A percentile compares a stretch with the other conserved stretches of the same genome.
Evolutionary conservation across 73 alveolate species (phyloP).

Genomic region (Paramecium primaurelia): DNA sequence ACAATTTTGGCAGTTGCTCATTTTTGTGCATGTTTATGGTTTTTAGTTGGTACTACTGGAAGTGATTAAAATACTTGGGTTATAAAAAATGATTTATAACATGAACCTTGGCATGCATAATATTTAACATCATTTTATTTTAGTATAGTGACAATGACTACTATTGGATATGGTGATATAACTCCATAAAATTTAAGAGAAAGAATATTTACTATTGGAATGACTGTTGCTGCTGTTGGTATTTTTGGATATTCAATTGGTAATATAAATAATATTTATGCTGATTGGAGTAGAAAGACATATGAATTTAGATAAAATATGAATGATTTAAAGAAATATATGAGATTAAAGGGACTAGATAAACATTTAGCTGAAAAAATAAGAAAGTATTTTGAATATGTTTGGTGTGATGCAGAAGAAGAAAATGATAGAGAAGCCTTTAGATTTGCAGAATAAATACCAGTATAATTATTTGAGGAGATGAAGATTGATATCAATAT

Average conservation of each 20-base stretch:
- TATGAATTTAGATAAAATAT: slow-evolving; percentile 36
- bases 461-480: neutral
- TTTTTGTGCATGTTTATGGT: slow-evolving; percentile 51
- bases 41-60: slow-evolving; percentile 34
- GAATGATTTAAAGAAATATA: slow-evolving; percentile 48
- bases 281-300: slow-evolving; percentile 43
- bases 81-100: neutral
- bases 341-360: slow-evolving; percentile 30
- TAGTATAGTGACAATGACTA: slow-evolving; percentile 57
- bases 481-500: slow-evolving; percentile 32
- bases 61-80: slow-evolving; percentile 9
- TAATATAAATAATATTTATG: slow-evolving; percentile 27
- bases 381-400: slow-evolving; percentile 37
- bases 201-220: slow-evolving; percentile 35
- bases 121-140: slow-evolving; percentile 47
- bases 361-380: slow-evolving; percentile 18
- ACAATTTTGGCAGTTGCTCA: slow-evolving; percentile 40
- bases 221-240: slow-evolving; percentile 57
- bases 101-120: neutral
- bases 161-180: slow-evolving; percentile 62
- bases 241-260: slow-evolving; percentile 55
- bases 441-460: neutral
- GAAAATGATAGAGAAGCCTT: slow-evolving; percentile 28
- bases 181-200: slow-evolving; percentile 45
- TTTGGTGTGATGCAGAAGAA: slow-evolving; percentile 20